These are phyloP conservation scores for Diospyros kaki DNA, from an alignment of 148 eudicot genomes.

Conservation along the genomic window DNA sequence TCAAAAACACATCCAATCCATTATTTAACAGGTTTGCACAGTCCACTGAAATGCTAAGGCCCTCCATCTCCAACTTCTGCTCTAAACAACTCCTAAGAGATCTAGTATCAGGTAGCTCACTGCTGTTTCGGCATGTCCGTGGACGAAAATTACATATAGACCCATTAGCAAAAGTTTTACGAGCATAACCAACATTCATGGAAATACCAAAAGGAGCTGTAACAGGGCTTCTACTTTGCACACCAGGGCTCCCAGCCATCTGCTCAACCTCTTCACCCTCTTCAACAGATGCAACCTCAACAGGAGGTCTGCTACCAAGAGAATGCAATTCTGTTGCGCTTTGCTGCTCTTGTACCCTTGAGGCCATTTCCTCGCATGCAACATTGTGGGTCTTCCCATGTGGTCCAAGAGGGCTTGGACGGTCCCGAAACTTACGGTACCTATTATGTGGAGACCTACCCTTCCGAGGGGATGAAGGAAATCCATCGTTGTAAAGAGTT, in stretches of 20 bases:
- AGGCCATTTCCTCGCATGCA: constrained; percentile 24
- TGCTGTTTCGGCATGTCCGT: constrained; percentile 31
- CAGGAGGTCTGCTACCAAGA: constrained; percentile 43
- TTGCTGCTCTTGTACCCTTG: constrained; percentile 36
- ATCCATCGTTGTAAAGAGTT: constrained; percentile 29
- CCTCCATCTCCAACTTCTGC: constrained; percentile 40
- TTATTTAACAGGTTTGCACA: constrained; percentile 39
- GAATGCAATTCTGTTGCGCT: constrained; percentile 47
- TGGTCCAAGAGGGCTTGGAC: constrained; percentile 49
- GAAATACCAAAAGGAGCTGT: constrained; percentile 51
- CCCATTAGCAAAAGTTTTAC: constrained; percentile 17
- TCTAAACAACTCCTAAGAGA: constrained; percentile 34
- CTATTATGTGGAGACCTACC: constrained; percentile 30
- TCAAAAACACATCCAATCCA: constrained; percentile 45
- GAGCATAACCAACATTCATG: constrained; percentile 18
- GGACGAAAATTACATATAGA: constrained; percentile 1
- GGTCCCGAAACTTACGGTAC: constrained; percentile 32
- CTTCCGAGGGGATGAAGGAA: constrained; percentile 42
- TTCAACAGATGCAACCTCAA: constrained; percentile 38
- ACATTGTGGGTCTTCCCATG: constrained; percentile 34
- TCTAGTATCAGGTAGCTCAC: constrained; percentile 39
- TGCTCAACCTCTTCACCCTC: constrained; percentile 60
- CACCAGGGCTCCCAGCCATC: constrained; percentile 23
- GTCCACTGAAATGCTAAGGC: constrained; percentile 33
- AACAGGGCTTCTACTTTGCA: constrained; percentile 39